Conservation (phyloP, 2,329 filamentous ascomycete genomes). For the Sporothrix inflata region DNA sequence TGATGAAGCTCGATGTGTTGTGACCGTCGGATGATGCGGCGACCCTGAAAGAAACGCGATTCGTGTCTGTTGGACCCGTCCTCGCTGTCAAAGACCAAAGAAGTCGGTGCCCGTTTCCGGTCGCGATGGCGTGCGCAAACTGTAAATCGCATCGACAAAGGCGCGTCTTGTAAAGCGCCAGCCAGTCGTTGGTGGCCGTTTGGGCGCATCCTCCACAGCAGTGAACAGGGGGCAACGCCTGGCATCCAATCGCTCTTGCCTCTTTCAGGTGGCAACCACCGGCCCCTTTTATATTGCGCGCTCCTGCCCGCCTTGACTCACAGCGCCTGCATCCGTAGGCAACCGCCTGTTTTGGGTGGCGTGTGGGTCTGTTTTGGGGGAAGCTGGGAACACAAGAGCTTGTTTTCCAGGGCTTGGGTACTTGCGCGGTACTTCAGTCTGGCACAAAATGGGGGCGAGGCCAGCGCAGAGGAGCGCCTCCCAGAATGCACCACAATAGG, state of each 20-base stretch:
- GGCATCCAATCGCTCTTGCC: constrained; percentile 14
- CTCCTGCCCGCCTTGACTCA: constrained; percentile 22
- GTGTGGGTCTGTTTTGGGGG: constrained; percentile 18
- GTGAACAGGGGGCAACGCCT: neutral
- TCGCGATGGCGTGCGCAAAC: neutral
- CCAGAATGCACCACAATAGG: neutral
- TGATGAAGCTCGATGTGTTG: too few species aligned
- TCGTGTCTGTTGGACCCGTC: neutral
- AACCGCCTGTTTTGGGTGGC: constrained; percentile 18
- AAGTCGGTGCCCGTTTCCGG: neutral
- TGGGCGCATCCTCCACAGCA: neutral
- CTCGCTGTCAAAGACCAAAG: neutral
- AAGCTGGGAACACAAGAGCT: constrained; percentile 5
- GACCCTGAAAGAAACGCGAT: neutral
- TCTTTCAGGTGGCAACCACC: constrained; percentile 14
- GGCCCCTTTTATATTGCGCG: constrained; percentile 8
- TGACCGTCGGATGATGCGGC: neutral
- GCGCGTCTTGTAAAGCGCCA: neutral
- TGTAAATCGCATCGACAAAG: neutral
- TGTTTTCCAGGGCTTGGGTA: neutral
- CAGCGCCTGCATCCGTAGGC: constrained; percentile 18
- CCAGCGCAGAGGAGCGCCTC: neutral
- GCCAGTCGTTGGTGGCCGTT: neutral
- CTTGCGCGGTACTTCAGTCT: constrained; percentile 15
- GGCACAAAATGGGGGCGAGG: neutral